Base-by-base conservation (phyloP, 192 early-diverging fungal species). In the Backusella tarrabulga region DNA sequence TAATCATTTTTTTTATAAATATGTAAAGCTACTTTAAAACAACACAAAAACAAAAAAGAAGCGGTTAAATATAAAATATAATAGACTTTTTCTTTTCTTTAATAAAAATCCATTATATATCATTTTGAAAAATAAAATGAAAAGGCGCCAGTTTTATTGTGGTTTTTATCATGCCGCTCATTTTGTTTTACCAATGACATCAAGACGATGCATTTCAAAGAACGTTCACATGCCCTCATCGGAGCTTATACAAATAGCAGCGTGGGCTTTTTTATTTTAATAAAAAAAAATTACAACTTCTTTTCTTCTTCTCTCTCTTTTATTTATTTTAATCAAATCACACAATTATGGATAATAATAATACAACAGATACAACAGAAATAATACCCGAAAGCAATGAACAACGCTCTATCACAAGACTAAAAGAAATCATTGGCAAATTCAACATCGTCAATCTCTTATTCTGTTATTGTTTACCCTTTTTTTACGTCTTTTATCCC, bases 401-500 rank as follows among this genome's bases (percentile, higher is more conserved):
- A 29, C 56, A 63, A 4, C 56, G 26, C 4, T 63, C 56, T 3
- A 26, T 63, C 11, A 4, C 56, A n/a, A 26, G 56, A n/a, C 14
- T 63, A 46, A 72, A 72, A 50, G 71, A 72, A 34, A 14, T 79
- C 3, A 26, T 79, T 60, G 66, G 41, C 35, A 82, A 82, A 72
- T 82, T 82, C 77, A 82, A 82, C 72, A 75, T 84, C 21, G 35
- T 74, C 34, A 84, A 84, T 56, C 38, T 84, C 6, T 63, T 84
- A 32, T 76, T 84, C 32, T 80, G 76, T 50, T 84, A 84, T 63
- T 78, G 79, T 74, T 29, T 84, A n/a, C 83, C 83, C 12, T 75
- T 84, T 11, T 80, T 84, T 38, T 84, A 80, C 44, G 76, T 84
- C 7, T 80, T 84, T 67, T 84, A 77, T 54, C 83, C 83, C 38